Conservation (phyloP, 169 alveolate species). For the Fabrea salina region DNA sequence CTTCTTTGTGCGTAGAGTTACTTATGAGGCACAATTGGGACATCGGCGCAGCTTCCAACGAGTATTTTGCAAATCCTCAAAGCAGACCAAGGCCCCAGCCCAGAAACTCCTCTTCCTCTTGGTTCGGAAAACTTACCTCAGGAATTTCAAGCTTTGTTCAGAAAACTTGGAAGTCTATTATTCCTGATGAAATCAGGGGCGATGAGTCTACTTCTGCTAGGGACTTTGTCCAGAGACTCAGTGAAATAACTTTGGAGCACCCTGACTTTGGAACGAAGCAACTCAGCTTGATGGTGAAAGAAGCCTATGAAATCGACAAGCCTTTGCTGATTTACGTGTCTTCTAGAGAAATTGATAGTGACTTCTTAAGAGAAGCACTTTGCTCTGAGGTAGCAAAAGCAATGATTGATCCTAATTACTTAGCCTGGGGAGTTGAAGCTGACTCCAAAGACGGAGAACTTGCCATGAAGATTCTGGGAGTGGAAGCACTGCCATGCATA, state of each 20-base stretch:
- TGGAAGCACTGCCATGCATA: background rate
- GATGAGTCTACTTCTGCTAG: background rate
- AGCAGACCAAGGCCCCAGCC: no score
- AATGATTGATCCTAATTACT: background rate
- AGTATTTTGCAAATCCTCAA: background rate
- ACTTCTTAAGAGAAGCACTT: background rate
- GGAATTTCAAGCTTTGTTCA: no score
- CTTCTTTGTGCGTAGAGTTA: background rate
- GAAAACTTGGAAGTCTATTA: background rate
- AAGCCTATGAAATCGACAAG: background rate
- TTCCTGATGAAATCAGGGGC: background rate
- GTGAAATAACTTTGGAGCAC: background rate
- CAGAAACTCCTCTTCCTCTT: no score
- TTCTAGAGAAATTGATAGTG: background rate
- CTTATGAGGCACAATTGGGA: background rate
- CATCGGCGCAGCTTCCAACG: background rate
- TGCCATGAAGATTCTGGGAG: background rate
- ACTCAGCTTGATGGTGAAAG: background rate
- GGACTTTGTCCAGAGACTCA: background rate
- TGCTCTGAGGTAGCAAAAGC: background rate
- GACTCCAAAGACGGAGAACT: background rate
- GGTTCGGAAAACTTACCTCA: no score
- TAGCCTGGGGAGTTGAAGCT: slow-evolving; percentile 17
- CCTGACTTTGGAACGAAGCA: background rate
- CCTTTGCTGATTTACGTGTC: background rate